phyloP scores from a whole-genome alignment of 768 basidiomycete species.

The Paxillus ammoniavirescens region DNA sequence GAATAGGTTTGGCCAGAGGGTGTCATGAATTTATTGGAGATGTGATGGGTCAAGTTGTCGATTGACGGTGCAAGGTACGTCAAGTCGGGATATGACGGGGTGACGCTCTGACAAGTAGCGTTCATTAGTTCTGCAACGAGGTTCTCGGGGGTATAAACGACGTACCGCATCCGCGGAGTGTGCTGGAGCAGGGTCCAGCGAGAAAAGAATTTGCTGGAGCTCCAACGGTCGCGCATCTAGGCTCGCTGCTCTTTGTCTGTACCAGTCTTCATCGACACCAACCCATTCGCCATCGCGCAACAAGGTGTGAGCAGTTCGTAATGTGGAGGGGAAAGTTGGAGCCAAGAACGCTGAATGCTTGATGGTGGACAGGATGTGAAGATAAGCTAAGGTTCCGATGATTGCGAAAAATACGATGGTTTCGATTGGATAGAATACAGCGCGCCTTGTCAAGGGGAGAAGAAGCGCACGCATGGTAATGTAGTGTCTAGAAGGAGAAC shows the following conservation, averaged over 20 bases:
- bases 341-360: constrained; percentile 84
- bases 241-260: constrained; percentile 30
- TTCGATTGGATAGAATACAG: constrained; percentile 80
- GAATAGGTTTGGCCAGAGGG: constrained; percentile 47
- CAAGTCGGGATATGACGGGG: constrained; percentile 35
- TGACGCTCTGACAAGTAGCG: constrained; percentile 20
- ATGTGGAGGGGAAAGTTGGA: constrained; percentile 43
- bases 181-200: constrained; percentile 37
- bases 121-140: constrained; percentile 2
- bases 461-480: constrained; percentile 57
- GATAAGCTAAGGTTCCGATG: constrained; percentile 90
- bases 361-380: constrained; percentile 87
- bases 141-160: neutral
- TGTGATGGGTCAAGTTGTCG: constrained; percentile 48
- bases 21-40: constrained; percentile 40
- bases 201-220: constrained; percentile 72
- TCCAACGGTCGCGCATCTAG: constrained; percentile 46
- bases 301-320: constrained; percentile 57
- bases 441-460: constrained; percentile 67
- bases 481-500: neutral
- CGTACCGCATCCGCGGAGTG: constrained; percentile 39
- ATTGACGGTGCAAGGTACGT: constrained; percentile 43
- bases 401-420: constrained; percentile 89
- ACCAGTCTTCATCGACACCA: constrained; percentile 56
- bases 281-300: constrained; percentile 62